Evolutionary conservation across 2,329 filamentous ascomycete genomes (phyloP), one percentile per base, ranked within the genome.

Genomic region (Apiospora hydei): DNA sequence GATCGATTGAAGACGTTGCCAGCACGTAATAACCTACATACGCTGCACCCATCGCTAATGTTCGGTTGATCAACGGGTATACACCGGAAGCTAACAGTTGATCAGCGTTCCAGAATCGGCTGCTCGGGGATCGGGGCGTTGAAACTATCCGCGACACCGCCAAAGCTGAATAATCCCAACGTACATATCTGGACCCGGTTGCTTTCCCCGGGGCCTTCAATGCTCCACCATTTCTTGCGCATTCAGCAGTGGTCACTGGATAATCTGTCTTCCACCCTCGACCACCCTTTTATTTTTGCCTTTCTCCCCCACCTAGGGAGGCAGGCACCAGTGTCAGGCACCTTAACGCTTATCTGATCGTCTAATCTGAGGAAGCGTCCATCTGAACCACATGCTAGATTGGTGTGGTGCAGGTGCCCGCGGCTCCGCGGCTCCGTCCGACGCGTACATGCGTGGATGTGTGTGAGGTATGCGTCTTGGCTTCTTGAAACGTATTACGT

Each of bases 391-490:
- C 30, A 38, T 61, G 53, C 53, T 38, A 61, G 30, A 64, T 41
- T 64, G 41, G 8, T 43, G 41, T 13, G 41, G 41, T 43, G 41
- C 13, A 38, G 34, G 53, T 61, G 30, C 21, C 57, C 30, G 57
- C 57, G 57, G 57, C 57, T 64, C 57, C 57, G 57, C 57, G 57
- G 57, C 57, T 38, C 57, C 57, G 57, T 41, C 34, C 30, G 57
- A 41, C 57, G 53, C 53, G 53, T 61, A 61, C 38, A 30, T 34
- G 7, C 34, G 34, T 38, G 26, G 26, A 30, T 30, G 5, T 38
- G 5, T 3, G 34, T 8, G 5, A 38, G 34, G 34, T 38, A 38
- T 61, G 51, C 51, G 26, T 14, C 53, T 61, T 61, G 53, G 53
- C 30, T 61, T 38, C 57, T 34, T 34, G 57, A 64, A 64, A 21